Evolutionary conservation across 345 rosid species (phyloP).

Genomic region (Isatis tinctoria): DNA sequence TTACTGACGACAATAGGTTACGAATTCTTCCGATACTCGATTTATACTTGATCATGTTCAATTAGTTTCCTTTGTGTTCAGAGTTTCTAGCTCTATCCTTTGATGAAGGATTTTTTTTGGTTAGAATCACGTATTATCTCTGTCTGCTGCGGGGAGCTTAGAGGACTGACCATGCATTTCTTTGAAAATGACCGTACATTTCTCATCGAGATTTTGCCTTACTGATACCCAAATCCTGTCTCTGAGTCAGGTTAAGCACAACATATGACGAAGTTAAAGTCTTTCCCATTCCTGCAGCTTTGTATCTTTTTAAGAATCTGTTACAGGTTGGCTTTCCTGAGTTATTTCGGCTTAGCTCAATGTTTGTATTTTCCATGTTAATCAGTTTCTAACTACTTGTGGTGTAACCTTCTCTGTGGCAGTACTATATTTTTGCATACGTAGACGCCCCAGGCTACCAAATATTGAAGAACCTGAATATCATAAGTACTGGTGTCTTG

Average conservation of each 20-base stretch:
- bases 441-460: slow-evolving; percentile 98
- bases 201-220: background rate
- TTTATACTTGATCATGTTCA: background rate
- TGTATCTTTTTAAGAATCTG: slow-evolving; percentile 94
- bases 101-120: background rate
- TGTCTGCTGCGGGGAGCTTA: background rate
- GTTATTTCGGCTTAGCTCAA: background rate
- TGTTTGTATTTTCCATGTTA: background rate
- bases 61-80: background rate
- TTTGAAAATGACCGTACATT: background rate
- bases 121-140: background rate
- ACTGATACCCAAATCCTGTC: slow-evolving; percentile 12
- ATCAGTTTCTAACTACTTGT: slow-evolving; percentile 21
- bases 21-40: background rate
- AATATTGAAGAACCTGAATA: slow-evolving; percentile 94
- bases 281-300: slow-evolving; percentile 87
- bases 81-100: background rate
- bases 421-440: slow-evolving; percentile 97
- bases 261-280: slow-evolving; percentile 84
- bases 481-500: slow-evolving; percentile 89
- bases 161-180: background rate
- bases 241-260: slow-evolving; percentile 72
- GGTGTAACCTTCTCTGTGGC: slow-evolving; percentile 30
- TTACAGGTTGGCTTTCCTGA: slow-evolving; percentile 55
- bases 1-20: slow-evolving; percentile 91